These are phyloP conservation scores for Kodamaea kakaduensis DNA, from an alignment of 805 yeast genomes.

Conservation along the genomic window DNA sequence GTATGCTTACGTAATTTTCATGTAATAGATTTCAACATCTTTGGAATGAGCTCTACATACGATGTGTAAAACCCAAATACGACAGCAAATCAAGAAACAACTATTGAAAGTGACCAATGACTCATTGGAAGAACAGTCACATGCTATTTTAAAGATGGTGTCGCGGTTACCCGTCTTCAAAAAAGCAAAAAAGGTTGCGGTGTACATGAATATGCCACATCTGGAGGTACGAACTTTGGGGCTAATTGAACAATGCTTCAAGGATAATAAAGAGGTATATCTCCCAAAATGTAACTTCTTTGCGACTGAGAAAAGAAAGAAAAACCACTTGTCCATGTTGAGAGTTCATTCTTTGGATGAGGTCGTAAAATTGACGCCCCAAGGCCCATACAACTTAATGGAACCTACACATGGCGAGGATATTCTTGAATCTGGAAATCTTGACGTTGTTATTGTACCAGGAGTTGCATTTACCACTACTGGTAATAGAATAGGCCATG, in stretches of 20 bases:
- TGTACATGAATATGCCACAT: constrained; percentile 73
- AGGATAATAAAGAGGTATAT: constrained; percentile 47
- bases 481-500: constrained; percentile 75
- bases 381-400: constrained; percentile 60
- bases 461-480: constrained; percentile 70
- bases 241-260: constrained; percentile 52
- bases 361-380: constrained; percentile 50
- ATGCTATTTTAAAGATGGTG: constrained; percentile 18
- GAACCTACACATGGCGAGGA: constrained; percentile 56
- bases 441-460: constrained; percentile 78
- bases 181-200: constrained; percentile 49
- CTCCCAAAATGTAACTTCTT: constrained; percentile 50
- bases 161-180: constrained; percentile 32
- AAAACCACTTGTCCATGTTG: constrained; percentile 52
- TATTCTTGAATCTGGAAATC: constrained; percentile 30
- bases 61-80: no score
- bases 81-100: not conserved
- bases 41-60: no score
- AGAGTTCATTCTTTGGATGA: constrained; percentile 39
- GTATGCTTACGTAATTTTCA: no score
- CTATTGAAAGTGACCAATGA: not conserved
- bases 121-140: constrained; percentile 21
- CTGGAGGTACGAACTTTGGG: constrained; percentile 62
- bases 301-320: constrained; percentile 28
- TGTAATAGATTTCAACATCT: no score